Evolutionary conservation across 2,329 filamentous ascomycete genomes (phyloP).

Genomic region (Fusarium circinatum): DNA sequence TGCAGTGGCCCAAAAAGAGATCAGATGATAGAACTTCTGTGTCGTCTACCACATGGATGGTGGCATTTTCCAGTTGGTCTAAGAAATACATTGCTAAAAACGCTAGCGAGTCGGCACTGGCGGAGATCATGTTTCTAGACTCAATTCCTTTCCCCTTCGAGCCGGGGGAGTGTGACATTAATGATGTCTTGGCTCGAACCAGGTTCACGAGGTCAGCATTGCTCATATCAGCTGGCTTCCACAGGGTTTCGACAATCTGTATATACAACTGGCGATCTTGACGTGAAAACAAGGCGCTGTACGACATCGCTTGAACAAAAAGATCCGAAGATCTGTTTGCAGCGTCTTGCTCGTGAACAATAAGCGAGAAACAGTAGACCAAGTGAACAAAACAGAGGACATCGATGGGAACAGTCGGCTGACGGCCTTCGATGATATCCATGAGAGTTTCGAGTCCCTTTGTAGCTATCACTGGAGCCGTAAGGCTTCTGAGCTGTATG

Average conservation of each 20-base stretch:
- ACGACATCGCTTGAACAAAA: slow-evolving; percentile 60
- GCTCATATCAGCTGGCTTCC: slow-evolving; percentile 56
- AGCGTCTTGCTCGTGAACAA: slow-evolving; percentile 56
- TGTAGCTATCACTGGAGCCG: slow-evolving; percentile 52
- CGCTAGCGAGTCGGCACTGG: slow-evolving; percentile 52
- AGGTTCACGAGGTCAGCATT: slow-evolving; percentile 45
- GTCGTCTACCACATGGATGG: slow-evolving; percentile 46
- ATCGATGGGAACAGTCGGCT: slow-evolving; percentile 53
- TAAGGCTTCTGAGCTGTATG: slow-evolving; percentile 53
- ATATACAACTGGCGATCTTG: slow-evolving; percentile 54
- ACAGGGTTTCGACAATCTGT: slow-evolving; percentile 58
- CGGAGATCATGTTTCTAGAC: slow-evolving; percentile 44
- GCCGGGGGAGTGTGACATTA: slow-evolving; percentile 39
- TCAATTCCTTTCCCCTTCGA: slow-evolving; percentile 57
- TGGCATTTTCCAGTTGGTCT: slow-evolving; percentile 61
- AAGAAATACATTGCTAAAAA: slow-evolving; percentile 59
- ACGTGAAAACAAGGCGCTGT: slow-evolving; percentile 52
- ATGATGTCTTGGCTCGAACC: slow-evolving; percentile 35
- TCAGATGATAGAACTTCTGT: slow-evolving; percentile 53
- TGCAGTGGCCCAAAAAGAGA: slow-evolving; percentile 55
- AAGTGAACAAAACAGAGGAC: slow-evolving; percentile 64
- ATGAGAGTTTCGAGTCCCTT: slow-evolving; percentile 56
- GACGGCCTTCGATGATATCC: slow-evolving; percentile 52
- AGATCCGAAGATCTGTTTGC: slow-evolving; percentile 50
- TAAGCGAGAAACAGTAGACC: slow-evolving; percentile 60